Evolutionary conservation across 768 basidiomycete genomes (phyloP), one percentile per base, ranked within the genome.

Genomic region (Leucocoprinus leucothites): DNA sequence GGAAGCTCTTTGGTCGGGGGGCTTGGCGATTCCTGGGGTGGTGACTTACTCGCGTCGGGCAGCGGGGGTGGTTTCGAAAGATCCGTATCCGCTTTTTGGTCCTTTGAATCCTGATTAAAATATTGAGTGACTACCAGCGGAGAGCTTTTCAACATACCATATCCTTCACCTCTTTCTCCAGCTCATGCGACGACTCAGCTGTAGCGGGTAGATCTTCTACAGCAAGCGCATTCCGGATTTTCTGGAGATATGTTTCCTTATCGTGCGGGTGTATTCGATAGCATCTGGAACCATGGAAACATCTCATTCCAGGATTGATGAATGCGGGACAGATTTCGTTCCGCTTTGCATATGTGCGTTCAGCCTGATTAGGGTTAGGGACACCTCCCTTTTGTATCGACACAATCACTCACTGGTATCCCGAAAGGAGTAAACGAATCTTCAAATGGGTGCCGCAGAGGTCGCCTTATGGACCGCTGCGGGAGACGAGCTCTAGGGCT

Each of bases 251-350:
- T 0, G 41, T 28, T 0, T 18, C 2, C 40, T 59, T 67, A 43
- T 68, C 57, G 14, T 60, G 49, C 2, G 72, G 72, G 49, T 73
- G 72, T 9, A 72, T 60, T 1, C 68, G 65, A 31, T 13, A 14
- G 38, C 75, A 76, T 1, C 44, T 18, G 5, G 28, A 38, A 11
- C 61, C 58, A 22, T 51, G 42, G 0, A 5, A 9, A 47, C 74
- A 76, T 40, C 57, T 50, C 11, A 58, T 48, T 1, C 16, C 25
- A 21, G 11, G 13, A n/a, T 44, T 52, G 14, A 71, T 49, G 57
- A 68, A 75, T 16, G 65, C 56, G 16, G 57, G 63, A 56, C 75
- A 76, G 5, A 75, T 65, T 31, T 71, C 67, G 25, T 61, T 52
- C 6, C 44, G 48, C 1, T 18, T 6, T 1, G 70, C 72, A 0